Percentiles rank a stretch among this genome's conserved stretches.
These are phyloP conservation scores for Euryodendron excelsum DNA, from an alignment of 148 eudicot genomes.

Conservation along the genomic window DNA sequence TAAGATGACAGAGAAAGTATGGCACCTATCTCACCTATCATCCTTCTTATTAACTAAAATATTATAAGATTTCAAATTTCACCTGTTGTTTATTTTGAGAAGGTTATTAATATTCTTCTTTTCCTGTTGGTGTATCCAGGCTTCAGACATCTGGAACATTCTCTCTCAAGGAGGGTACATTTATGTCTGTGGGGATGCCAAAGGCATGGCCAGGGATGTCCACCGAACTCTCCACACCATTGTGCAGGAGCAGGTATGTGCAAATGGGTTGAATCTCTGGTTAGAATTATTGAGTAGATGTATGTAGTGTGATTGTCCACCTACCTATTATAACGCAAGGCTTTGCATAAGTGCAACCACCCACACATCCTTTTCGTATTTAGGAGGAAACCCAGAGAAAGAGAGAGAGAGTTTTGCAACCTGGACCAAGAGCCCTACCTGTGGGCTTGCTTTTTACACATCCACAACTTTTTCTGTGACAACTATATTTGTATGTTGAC, in stretches of 20 bases:
- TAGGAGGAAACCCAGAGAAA: not conserved
- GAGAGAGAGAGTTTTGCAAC: not conserved
- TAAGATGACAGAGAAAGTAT: constrained; percentile 81
- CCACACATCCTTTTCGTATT: not conserved
- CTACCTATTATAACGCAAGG: not conserved
- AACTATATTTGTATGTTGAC: not conserved
- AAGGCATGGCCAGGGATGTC: constrained; percentile 99
- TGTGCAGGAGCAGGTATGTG: constrained; percentile 79
- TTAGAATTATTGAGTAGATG: not conserved
- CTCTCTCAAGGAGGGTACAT: constrained; percentile 77
- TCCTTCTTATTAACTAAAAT: not conserved
- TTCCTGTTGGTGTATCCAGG: constrained; percentile 1
- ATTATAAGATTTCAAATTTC: not conserved
- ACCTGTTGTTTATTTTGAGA: not conserved
- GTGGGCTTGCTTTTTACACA: not conserved
- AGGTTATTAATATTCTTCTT: not conserved
- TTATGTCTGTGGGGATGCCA: constrained; percentile 97
- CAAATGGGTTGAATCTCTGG: not conserved
- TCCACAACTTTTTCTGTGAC: not conserved
- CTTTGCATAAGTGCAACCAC: constrained; percentile 2
- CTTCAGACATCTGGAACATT: constrained; percentile 53
- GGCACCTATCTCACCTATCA: not conserved
- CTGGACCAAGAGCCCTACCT: not conserved
- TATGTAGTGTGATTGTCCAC: not conserved
- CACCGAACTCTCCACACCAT: constrained; percentile 92